Conservation (phyloP, 306 rosid genomes). For the Lotus japonicus region DNA sequence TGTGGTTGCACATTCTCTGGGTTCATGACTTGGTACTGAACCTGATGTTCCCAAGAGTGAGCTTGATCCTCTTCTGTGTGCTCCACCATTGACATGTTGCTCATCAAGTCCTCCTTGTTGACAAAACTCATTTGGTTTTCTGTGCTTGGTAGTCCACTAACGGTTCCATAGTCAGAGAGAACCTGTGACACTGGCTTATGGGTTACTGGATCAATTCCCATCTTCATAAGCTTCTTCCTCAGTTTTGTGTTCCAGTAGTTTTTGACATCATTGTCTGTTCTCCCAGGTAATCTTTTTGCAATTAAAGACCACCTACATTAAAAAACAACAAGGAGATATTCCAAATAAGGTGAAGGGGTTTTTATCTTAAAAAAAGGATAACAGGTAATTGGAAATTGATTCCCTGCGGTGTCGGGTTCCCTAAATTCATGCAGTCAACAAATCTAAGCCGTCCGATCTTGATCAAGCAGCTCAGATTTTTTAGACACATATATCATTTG, state of each 20-base stretch:
- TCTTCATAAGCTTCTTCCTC: slow-evolving; percentile 76
- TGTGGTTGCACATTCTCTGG: slow-evolving; percentile 35
- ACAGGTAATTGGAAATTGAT: too few relatives aligned
- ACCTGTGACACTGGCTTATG: slow-evolving; percentile 82
- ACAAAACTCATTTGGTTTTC: slow-evolving; percentile 21
- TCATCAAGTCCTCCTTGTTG: slow-evolving; percentile 22
- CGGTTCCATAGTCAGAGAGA: slow-evolving; percentile 65
- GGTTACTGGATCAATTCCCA: slow-evolving; percentile 91
- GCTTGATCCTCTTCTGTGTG: slow-evolving; percentile 23
- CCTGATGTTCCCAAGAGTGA: slow-evolving; percentile 22
- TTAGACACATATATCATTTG: too few relatives aligned
- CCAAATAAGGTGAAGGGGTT: background rate
- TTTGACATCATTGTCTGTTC: slow-evolving; percentile 95
- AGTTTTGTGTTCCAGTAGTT: slow-evolving; percentile 95
- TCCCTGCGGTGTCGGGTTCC: too few relatives aligned
- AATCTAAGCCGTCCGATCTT: too few relatives aligned
- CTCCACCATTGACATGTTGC: slow-evolving; percentile 19
- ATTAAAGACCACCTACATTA: slow-evolving; percentile 77
- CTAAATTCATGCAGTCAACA: too few relatives aligned
- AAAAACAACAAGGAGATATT: too few relatives aligned
- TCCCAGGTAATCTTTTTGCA: slow-evolving; percentile 75
- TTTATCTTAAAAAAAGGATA: background rate
- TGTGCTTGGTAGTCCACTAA: slow-evolving; percentile 39
- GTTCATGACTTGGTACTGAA: slow-evolving; percentile 33
- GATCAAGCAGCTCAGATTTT: too few relatives aligned